phyloP scores from a whole-genome alignment of 2,329 filamentous ascomycete species.

The Aureobasidium sp. region DNA sequence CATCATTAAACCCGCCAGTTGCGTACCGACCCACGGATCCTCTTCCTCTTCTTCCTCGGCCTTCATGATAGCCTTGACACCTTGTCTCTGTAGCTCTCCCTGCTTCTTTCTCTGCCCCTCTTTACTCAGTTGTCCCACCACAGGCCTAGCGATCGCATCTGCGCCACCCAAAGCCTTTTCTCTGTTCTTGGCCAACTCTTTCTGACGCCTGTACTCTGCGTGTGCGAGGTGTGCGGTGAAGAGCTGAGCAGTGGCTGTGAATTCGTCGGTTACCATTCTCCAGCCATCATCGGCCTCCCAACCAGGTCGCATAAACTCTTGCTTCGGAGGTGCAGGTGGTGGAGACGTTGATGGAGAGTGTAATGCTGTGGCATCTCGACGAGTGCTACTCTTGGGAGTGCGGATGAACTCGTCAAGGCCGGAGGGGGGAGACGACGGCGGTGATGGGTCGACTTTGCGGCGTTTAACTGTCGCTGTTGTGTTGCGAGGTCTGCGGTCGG shows the following conservation, averaged over 20 bases:
- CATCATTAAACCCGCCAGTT: constrained; percentile 29
- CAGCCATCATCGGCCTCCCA: constrained; percentile 61
- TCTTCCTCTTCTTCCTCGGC: constrained; percentile 18
- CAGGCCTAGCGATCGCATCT: constrained; percentile 30
- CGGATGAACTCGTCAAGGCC: constrained; percentile 18
- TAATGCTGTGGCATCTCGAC: neutral
- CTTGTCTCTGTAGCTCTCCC: neutral
- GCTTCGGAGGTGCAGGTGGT: constrained; percentile 27
- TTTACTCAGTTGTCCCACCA: constrained; percentile 23
- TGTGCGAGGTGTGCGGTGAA: constrained; percentile 70
- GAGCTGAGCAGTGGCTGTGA: constrained; percentile 54
- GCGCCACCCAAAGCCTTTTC: constrained; percentile 29
- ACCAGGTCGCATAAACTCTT: constrained; percentile 53
- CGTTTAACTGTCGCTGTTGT: constrained; percentile 9
- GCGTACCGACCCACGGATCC: constrained; percentile 25
- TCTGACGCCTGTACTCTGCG: constrained; percentile 65
- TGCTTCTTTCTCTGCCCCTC: constrained; percentile 16
- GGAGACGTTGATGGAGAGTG: constrained; percentile 34
- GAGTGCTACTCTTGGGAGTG: constrained; percentile 6
- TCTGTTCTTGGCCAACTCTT: constrained; percentile 36
- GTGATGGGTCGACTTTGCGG: constrained; percentile 14
- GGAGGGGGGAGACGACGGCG: constrained; percentile 20
- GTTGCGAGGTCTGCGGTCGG: constrained; percentile 10
- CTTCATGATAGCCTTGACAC: constrained; percentile 19
- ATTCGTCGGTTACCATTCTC: constrained; percentile 80